phyloP scores from a whole-genome alignment of 2,329 filamentous ascomycete genomes.

The Biscogniauxia sp. region DNA sequence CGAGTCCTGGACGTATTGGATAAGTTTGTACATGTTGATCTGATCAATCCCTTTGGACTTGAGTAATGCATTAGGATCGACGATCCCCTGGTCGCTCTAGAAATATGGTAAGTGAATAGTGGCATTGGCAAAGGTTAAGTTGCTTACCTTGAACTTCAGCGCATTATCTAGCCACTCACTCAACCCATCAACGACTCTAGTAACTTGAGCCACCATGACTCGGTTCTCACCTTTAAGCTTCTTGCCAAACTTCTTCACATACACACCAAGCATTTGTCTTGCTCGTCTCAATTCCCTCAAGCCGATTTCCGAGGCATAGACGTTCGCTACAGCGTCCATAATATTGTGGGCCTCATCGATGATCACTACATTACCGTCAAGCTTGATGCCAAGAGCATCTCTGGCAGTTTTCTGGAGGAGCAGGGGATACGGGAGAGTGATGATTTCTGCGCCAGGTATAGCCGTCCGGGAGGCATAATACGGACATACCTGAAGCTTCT shows the following conservation, averaged over 20 bases:
- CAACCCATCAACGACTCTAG: slow-evolving; percentile 78
- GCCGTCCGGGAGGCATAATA: slow-evolving; percentile 93
- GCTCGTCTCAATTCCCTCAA: slow-evolving; percentile 71
- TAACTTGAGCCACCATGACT: slow-evolving; percentile 84
- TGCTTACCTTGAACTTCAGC: slow-evolving; percentile 44
- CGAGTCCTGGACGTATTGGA: slow-evolving; percentile 84
- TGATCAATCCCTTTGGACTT: slow-evolving; percentile 87
- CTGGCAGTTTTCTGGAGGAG: slow-evolving; percentile 83
- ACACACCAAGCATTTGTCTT: slow-evolving; percentile 72
- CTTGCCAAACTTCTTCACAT: slow-evolving; percentile 85
- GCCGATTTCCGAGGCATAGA: slow-evolving; percentile 76
- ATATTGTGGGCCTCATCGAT: slow-evolving; percentile 98
- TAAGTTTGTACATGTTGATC: slow-evolving; percentile 88
- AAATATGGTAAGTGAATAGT: slow-evolving; percentile 14
- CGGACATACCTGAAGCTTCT: slow-evolving; percentile 77
- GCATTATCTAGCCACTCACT: slow-evolving; percentile 63
- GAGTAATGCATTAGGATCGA: slow-evolving; percentile 70
- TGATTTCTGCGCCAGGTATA: slow-evolving; percentile 80
- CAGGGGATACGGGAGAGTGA: slow-evolving; percentile 89
- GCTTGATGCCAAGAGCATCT: slow-evolving; percentile 80
- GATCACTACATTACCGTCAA: slow-evolving; percentile 88
- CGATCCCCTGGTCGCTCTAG: slow-evolving; percentile 59
- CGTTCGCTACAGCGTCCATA: slow-evolving; percentile 88
- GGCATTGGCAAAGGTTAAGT: background rate
- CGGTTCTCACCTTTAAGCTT: slow-evolving; percentile 87